Evolutionary conservation across 2,329 filamentous ascomycete species (phyloP).

Genomic region (Albifimbria verrucaria): DNA sequence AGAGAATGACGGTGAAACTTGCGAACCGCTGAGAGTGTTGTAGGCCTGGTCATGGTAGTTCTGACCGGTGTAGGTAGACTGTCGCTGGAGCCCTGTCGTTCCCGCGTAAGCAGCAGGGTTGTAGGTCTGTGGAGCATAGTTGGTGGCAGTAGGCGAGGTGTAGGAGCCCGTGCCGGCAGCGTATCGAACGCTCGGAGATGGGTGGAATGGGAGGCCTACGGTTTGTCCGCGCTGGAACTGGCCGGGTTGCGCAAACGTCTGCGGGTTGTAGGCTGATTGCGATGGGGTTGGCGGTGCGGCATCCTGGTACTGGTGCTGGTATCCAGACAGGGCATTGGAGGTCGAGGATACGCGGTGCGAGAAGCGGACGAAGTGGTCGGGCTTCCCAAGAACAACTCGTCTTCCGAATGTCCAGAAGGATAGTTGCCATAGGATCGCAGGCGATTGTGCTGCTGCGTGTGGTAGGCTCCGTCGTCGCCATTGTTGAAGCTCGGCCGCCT

Average conservation of each 20-base stretch:
- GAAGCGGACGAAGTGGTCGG: conserved; percentile 25
- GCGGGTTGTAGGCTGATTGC: conserved; percentile 65
- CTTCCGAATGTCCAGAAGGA: conserved; percentile 29
- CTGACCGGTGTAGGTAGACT: conserved; percentile 48
- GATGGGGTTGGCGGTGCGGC: conserved; percentile 43
- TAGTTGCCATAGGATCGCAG: conserved; percentile 16
- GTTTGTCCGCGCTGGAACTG: conserved; percentile 45
- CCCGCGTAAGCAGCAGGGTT: conserved; percentile 59
- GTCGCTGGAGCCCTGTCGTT: conserved; percentile 45
- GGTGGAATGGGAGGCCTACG: conserved; percentile 47
- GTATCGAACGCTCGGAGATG: conserved; percentile 32
- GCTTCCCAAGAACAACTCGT: conserved; percentile 64
- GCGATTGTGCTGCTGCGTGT: conserved; percentile 30
- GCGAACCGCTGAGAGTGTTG: conserved; percentile 31
- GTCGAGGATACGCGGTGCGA: conserved; percentile 39
- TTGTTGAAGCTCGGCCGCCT: conserved; percentile 71
- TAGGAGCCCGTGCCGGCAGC: conserved; percentile 33
- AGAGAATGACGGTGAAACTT: conserved; percentile 27
- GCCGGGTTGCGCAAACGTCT: conserved; percentile 49
- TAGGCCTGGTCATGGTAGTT: conserved; percentile 42
- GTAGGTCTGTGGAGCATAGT: conserved; percentile 52
- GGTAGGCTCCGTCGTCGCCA: conserved; percentile 66
- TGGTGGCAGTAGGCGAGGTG: conserved; percentile 34
- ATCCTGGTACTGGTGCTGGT: conserved; percentile 50
- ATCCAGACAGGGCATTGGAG: conserved; percentile 45